phyloP scores from a whole-genome alignment of 2,329 filamentous ascomycete species.

The Trichoderma aggressivum region DNA sequence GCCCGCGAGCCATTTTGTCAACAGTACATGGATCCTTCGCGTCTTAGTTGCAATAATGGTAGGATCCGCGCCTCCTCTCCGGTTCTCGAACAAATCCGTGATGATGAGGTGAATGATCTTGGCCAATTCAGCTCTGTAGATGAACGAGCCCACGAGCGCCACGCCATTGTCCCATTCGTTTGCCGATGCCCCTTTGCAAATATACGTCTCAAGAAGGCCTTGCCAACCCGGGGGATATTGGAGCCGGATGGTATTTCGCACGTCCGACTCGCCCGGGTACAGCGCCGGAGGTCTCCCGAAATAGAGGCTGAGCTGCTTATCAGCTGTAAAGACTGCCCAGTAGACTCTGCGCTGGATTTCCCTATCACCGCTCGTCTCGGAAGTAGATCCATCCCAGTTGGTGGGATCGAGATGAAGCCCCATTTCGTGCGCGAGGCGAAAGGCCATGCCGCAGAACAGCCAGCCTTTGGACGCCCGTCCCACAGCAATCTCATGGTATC shows the following conservation, averaged over 20 bases:
- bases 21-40: constrained; percentile 44
- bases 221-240: constrained; percentile 50
- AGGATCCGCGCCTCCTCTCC: constrained; percentile 39
- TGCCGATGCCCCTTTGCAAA: constrained; percentile 42
- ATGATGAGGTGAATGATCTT: constrained; percentile 51
- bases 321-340: constrained; percentile 49
- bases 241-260: constrained; percentile 46
- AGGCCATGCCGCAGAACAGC: constrained; percentile 52
- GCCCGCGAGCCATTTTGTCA: constrained; percentile 45
- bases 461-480: constrained; percentile 49
- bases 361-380: constrained; percentile 38
- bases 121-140: constrained; percentile 46
- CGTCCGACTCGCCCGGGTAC: constrained; percentile 48
- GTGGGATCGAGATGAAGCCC: constrained; percentile 50
- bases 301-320: constrained; percentile 50
- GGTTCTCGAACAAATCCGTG: constrained; percentile 49
- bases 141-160: constrained; percentile 42
- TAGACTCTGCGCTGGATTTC: constrained; percentile 48
- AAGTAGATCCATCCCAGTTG: constrained; percentile 44
- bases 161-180: constrained; percentile 46
- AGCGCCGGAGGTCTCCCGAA: constrained; percentile 50
- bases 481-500: constrained; percentile 46
- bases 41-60: constrained; percentile 41
- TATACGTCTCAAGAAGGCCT: constrained; percentile 45
- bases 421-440: constrained; percentile 50